Base-by-base conservation (phyloP, 805 yeast species). In the Saturnispora saitoi region DNA sequence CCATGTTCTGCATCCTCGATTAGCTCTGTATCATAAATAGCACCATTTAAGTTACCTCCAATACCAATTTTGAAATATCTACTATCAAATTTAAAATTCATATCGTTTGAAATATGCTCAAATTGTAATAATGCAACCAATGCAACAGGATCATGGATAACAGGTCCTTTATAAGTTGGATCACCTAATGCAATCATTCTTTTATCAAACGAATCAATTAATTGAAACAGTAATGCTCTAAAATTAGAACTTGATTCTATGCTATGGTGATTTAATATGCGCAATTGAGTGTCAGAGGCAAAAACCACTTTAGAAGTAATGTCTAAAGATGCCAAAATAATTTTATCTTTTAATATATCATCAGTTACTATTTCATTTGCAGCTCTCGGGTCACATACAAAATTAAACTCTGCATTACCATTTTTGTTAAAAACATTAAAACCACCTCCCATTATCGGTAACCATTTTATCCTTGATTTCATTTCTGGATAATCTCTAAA, bases 361-460 rank as follows among this genome's bases (percentile, higher is more conserved):
- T 79, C 80, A 12, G 62, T 58, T 5, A 87, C 64, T 2, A 87
- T 72, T 14, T 64, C 60, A 24, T 75, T 65, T 0, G 95, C 86
- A 4, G 95, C 95, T 37, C 73, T 71, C 1, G 95, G 87, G 61
- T 88, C 96, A 46, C 78, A 71, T 69, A 75, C 73, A 32, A 85
- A 71, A 63, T 88, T 88, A 69, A 85, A 87, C 61, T 88, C 95
- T 5, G 91, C 80, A 43, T 70, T 71, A 1, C 55, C 58, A 43
- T 59, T 57, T 32, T 57, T 53, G 47, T 64, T 64, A 47, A 58
- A 62, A 6, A 45, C 45, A 9, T 55, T 49, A 48, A 76, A 60
- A 0, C 75, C 77, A 2, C 95, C 95, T 12, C 95, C 95, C 95
- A 88, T 86, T 19, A 85, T 73, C 11, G 85, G 70, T 15, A 88